A percentile compares a stretch with the other conserved stretches of the same genome.
These are phyloP conservation scores for Sporothrix sp. DNA, from an alignment of 2,329 filamentous ascomycete genomes.

Conservation along the genomic window DNA sequence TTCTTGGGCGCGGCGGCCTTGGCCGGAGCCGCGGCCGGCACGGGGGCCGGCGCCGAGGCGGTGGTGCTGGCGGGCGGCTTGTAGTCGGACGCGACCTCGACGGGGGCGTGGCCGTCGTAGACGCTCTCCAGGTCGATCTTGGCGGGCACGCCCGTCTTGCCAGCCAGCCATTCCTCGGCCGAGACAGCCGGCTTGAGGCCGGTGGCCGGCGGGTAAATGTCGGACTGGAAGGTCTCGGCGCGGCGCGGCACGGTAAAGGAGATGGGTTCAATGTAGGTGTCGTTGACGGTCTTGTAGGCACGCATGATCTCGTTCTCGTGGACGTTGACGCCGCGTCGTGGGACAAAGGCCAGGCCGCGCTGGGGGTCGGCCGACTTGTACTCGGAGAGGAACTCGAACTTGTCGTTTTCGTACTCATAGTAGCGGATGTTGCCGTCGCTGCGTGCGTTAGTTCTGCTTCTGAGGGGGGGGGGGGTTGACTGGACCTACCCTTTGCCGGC, in stretches of 20 bases:
- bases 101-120: slow-evolving; percentile 73
- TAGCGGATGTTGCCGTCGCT: slow-evolving; percentile 98
- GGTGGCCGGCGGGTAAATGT: slow-evolving; percentile 83
- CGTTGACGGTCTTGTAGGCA: slow-evolving; percentile 95
- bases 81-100: slow-evolving; percentile 64
- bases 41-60: slow-evolving; percentile 34
- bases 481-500: slow-evolving; percentile 77
- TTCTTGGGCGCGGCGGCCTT: slow-evolving; percentile 37
- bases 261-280: slow-evolving; percentile 87
- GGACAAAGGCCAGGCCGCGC: slow-evolving; percentile 86
- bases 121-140: slow-evolving; percentile 92
- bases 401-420: slow-evolving; percentile 97
- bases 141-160: slow-evolving; percentile 72
- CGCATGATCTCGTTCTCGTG: slow-evolving; percentile 96
- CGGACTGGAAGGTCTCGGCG: slow-evolving; percentile 90
- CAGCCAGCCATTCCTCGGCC: slow-evolving; percentile 73
- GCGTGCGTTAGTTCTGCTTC: neutral
- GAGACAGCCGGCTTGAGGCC: slow-evolving; percentile 74
- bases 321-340: slow-evolving; percentile 89
- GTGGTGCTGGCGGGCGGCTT: slow-evolving; percentile 42
- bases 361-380: slow-evolving; percentile 97
- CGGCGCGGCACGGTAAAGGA: slow-evolving; percentile 94
- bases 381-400: slow-evolving; percentile 93
- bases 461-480: too few relatives aligned
- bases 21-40: slow-evolving; percentile 25